phyloP scores from a whole-genome alignment of 75 land plant genomes.

The Cupressus sempervirens region DNA sequence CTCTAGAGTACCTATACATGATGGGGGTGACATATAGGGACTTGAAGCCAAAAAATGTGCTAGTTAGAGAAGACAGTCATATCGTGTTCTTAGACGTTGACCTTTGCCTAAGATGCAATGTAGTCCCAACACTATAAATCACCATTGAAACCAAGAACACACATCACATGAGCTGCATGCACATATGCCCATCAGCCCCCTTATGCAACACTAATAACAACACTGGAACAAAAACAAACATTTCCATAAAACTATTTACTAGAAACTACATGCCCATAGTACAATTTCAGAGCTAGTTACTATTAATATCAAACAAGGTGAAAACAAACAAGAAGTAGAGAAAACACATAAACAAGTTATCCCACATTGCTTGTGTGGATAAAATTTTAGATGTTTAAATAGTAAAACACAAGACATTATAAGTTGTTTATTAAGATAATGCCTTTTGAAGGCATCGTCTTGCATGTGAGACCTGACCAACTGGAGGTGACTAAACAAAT shows the following conservation, averaged over 20 bases:
- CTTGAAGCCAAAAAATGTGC: slow-evolving; percentile 77
- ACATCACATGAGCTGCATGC: background rate
- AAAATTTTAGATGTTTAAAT: no score
- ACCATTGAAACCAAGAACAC: background rate
- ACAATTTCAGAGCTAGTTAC: background rate
- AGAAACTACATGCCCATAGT: background rate
- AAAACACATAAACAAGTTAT: no score
- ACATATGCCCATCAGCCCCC: slow-evolving; percentile 17
- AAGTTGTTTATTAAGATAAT: no score
- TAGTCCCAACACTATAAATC: slow-evolving; percentile 37
- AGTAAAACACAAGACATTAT: no score
- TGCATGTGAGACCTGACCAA: no score
- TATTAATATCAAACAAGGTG: background rate
- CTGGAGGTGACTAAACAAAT: no score
- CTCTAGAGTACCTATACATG: slow-evolving; percentile 81
- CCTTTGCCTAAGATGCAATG: slow-evolving; percentile 63
- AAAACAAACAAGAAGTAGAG: background rate
- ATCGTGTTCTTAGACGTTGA: slow-evolving; percentile 82
- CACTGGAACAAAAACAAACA: background rate
- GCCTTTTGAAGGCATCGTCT: no score
- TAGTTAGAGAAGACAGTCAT: slow-evolving; percentile 67
- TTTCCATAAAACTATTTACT: background rate
- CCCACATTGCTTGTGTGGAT: no score
- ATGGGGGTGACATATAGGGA: slow-evolving; percentile 77
- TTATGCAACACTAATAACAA: background rate